Evolutionary conservation across 164 flowering plant species (phyloP), one percentile per base, ranked within the genome.

Genomic region (Akebia trifoliata): DNA sequence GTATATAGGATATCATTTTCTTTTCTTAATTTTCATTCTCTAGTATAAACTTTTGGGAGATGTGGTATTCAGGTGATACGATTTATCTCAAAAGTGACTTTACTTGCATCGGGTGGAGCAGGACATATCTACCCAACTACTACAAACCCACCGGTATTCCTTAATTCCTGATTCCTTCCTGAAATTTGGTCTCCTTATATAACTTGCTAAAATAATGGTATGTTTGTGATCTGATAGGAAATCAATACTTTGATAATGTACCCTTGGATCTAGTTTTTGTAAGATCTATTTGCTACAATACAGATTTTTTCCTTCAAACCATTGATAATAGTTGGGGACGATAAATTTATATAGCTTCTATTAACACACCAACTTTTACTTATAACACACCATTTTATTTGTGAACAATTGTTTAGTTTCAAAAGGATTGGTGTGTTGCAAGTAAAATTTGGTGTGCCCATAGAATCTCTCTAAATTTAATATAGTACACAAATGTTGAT

Each of bases 21-120:
- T 32, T 39, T 34, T 12, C 32, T 29, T 35, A 20, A 37, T 39
- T 42, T 6, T 26, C n/a, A 25, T 9, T 40, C 35, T 56, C 49
- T 1, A 21, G 36, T 1, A 9, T 58, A 46, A 45, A 51, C 29
- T 58, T 42, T 58, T 49, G 47, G 43, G 11, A 32, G 59, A 25
- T 51, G n/a, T 2, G 34, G 25, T 21, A 63, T 64, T 18, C 65
- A 89, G 98, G 94, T 93, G 45, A 71, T 81, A 8, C 83, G 97
- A 29, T 90, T 90, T 61, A 70, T 93, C 62, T 84, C 99, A 38
- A 90, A 84, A 75, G 97, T 86, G 62, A 90, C 87, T 53, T 75
- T 93, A 52, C 92, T 93, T 54, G 97, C 97, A 38, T 93, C 99
- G 2, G 97, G 99, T 57, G 99, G 99, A 45, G 97, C 92, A 24